These are phyloP conservation scores for Bipolaris cookei DNA, from an alignment of 2,329 filamentous ascomycete genomes.

Conservation along the genomic window DNA sequence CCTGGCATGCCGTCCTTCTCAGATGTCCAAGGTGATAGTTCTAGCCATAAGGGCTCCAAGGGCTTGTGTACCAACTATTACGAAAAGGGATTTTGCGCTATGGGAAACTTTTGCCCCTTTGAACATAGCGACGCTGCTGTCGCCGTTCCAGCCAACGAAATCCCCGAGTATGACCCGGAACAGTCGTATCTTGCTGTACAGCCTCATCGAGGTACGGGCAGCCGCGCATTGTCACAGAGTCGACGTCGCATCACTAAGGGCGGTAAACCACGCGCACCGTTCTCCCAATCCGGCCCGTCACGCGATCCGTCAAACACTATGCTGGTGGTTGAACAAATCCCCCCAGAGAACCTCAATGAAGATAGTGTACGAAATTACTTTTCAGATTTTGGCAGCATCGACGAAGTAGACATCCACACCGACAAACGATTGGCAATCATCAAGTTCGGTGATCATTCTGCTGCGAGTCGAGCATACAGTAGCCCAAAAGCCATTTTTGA, in stretches of 20 bases:
- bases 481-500: conserved; percentile 84
- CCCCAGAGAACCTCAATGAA: conserved; percentile 71
- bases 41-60: conserved; percentile 31
- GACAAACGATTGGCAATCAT: conserved; percentile 73
- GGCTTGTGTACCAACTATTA: conserved; percentile 73
- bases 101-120: conserved; percentile 70
- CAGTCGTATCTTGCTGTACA: conserved; percentile 53
- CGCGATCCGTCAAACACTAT: conserved; percentile 68
- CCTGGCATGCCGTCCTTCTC: conserved; percentile 49
- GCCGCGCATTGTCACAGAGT: conserved; percentile 27
- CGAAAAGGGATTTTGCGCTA: conserved; percentile 72
- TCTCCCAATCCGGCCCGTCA: conserved; percentile 69
- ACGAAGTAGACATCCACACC: conserved; percentile 68
- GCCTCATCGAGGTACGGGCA: conserved; percentile 7
- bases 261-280: conserved; percentile 55
- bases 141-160: conserved; percentile 17
- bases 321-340: conserved; percentile 79
- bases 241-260: conserved; percentile 20
- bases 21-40: conserved; percentile 42
- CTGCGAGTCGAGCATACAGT: conserved; percentile 73
- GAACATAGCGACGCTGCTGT: conserved; percentile 64
- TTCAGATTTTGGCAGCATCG: conserved; percentile 70
- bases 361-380: conserved; percentile 72
- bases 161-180: conserved; percentile 64
- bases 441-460: conserved; percentile 69